Evolutionary conservation across 2,329 filamentous ascomycete genomes (phyloP), one percentile per base, ranked within the genome.

Genomic region (Chrysoporthe austroafricana): DNA sequence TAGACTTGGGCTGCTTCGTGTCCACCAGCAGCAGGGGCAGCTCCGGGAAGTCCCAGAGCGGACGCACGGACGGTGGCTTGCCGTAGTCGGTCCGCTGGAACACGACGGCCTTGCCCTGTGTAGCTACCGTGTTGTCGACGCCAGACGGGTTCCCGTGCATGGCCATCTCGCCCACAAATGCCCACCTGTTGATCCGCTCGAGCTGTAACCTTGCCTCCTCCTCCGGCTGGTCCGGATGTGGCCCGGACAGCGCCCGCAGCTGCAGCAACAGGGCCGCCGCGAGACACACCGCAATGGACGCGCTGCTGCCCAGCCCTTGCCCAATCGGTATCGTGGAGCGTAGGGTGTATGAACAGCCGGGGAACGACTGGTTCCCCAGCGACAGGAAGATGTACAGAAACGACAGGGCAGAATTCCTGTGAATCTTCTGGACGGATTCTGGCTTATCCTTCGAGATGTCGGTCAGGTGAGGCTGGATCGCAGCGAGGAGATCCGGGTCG

Each of bases 101-200:
- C 2, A 98, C 84, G 1, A 99, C 94, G 0, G 94, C 96, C 80
- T 97, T 97, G 67, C 96, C 96, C 74, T 96, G 92, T 14, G 94
- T 92, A 14, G 95, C 87, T 39, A 99, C 95, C 2, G 96, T 99
- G 79, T 99, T 99, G 80, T 99, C 96, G 56, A 99, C 93, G 0
- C 96, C 96, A 0, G 93, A 97, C 0, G 96, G 96, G 75, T 97
- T 98, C 48, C 95, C 96, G 76, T 99, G 96, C 71, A 98, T 97
- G 79, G 94, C 96, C 88, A 98, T 91, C 78, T 99, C 96, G 34
- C 91, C 91, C 0, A 99, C 96, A 78, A 97, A 98, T 0, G 96
- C 94, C 96, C 96, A 99, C 70, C 92, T 88, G 79, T 99, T 99
- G 80, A 99, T 97, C 71, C 95, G 89, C 81, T 98, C 94, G 42